These are phyloP conservation scores for Hydrangea macrophylla DNA, from an alignment of 148 eudicot genomes.

Conservation along the genomic window DNA sequence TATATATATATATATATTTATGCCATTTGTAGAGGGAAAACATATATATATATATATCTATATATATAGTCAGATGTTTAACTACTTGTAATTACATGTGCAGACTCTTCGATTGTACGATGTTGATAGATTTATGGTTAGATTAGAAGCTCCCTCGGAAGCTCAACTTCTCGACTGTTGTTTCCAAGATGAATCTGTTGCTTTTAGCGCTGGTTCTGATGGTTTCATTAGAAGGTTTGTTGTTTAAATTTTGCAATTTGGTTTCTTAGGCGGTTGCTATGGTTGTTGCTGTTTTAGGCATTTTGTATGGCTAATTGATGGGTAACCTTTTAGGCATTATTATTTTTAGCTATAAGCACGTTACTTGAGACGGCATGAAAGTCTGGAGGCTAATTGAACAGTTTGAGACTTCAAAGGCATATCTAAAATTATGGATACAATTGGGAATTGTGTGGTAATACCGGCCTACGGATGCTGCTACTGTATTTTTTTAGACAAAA, in stretches of 20 bases:
- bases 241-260: not conserved
- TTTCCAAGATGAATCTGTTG: constrained; percentile 49
- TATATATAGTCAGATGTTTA: not conserved
- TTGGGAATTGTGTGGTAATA: not conserved
- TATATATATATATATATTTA: not conserved
- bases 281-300: not conserved
- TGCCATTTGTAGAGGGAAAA: too few species aligned
- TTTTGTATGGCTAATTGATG: not conserved
- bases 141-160: constrained; percentile 50
- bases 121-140: constrained; percentile 43
- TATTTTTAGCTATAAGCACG: not conserved
- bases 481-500: too few species aligned
- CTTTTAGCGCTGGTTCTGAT: constrained; percentile 55
- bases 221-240: constrained; percentile 62
- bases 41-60: too few species aligned
- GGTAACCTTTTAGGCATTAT: not conserved
- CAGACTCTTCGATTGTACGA: constrained; percentile 72
- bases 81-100: not conserved
- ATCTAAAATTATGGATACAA: too few species aligned
- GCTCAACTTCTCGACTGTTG: constrained; percentile 80
- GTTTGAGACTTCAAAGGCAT: not conserved
- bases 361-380: not conserved
- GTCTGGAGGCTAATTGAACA: not conserved
- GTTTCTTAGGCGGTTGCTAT: not conserved
- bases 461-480: not conserved